phyloP scores from a whole-genome alignment of 768 basidiomycete genomes.

The Leccinum truebloodii region DNA sequence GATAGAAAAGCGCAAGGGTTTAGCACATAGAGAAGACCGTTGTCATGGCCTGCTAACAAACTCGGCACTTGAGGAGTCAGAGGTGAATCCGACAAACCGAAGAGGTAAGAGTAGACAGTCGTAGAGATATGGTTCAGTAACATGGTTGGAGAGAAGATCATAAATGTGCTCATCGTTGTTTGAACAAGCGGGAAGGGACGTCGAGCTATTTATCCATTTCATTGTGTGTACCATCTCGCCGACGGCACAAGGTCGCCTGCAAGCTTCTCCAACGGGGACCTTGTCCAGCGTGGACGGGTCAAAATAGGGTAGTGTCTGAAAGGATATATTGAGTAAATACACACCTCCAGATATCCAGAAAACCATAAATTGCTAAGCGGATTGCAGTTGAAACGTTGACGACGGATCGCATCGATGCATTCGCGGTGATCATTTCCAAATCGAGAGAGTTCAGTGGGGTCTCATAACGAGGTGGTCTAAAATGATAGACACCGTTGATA shows the following conservation, averaged over 20 bases:
- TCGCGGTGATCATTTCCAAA: neutral
- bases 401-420: too few relatives aligned
- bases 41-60: slow-evolving; percentile 19
- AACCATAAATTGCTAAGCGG: too few relatives aligned
- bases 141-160: neutral
- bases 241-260: too few relatives aligned
- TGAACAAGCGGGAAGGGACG: neutral
- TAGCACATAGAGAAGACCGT: slow-evolving; percentile 13
- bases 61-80: slow-evolving; percentile 8
- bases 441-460: neutral
- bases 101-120: neutral
- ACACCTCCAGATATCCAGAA: too few relatives aligned
- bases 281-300: too few relatives aligned
- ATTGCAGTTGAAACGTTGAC: too few relatives aligned
- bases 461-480: neutral
- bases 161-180: neutral
- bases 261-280: too few relatives aligned
- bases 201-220: neutral
- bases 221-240: too few relatives aligned
- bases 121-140: neutral
- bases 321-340: too few relatives aligned
- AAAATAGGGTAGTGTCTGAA: neutral
- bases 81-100: neutral
- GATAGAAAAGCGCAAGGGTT: slow-evolving; percentile 6
- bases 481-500: neutral